Evolutionary conservation across 352 stramenopile species (phyloP), one percentile per base, ranked within the genome.

Genomic region (Phytophthora macrochlamydospora): DNA sequence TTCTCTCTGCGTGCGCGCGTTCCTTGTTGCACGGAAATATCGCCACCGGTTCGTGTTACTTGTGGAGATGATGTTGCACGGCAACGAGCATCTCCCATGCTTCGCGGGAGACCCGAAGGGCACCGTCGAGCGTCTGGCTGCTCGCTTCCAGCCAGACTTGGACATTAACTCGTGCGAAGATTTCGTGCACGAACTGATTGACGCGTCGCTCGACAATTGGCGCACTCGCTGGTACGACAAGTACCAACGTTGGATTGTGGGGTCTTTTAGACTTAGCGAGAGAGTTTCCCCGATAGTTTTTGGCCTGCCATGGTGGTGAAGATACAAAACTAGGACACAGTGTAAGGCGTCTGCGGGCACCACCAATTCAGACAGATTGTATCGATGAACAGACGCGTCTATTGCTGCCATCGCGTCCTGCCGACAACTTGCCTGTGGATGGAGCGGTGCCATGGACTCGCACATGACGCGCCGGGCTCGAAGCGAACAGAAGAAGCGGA

Each of bases 141-240:
- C 95, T 68, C 83, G 96, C n/a, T 99, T 99, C 67, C 82, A 95
- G 45, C 81, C 97, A 51, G 90, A 98, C 55, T 72, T 98, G 65
- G 94, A 97, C 73, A 97, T 98, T 51, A 92, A 97, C 60, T 95
- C 90, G 51, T 97, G 93, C 69, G 80, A 97, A 49, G 94, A 98
- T 62, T 98, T 98, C 78, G 95, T 99, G 30, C 94, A 99, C 69
- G 86, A 87, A 50, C 82, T 99, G 28, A 97, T 99, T 59, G 95
- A 99, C 70, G 87, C 96, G 54, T 98, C 94, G 73, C 74, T 98
- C 13, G 95, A 98, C 76, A 98, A 99, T 80, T 99, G 95, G 96
- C 89, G 94, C 44, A 99, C 97, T 12, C 87, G 94, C 45, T 98
- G 95, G 88, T 99, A 99, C 80, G 94, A 98, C 75, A 89, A 95